Base-by-base conservation (phyloP, 2,329 filamentous ascomycete species). In the Arthrobotrys megalospora region DNA sequence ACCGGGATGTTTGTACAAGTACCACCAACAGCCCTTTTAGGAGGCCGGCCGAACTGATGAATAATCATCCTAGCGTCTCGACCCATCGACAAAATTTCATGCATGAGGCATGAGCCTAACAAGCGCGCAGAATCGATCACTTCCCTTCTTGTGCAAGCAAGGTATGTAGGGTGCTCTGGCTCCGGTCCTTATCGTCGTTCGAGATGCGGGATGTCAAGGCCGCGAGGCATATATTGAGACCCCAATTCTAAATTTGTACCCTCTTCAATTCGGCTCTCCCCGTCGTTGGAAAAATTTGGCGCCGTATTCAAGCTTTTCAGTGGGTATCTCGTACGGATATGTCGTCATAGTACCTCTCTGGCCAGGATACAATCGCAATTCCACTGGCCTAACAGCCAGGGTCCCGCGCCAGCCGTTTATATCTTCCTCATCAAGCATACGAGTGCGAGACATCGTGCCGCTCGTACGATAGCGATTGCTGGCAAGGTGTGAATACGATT, bases 341-440 rank as follows among this genome's bases (percentile, higher is more conserved):
- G 65, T 76, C 72, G 72, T 76, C 72, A 76, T 76, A 52, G 58
- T 38, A 24, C 47, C 14, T 19, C 7, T 34, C 28, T 19, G 43
- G n/a, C 50, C 45, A 28, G 64, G 63, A 53, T 66, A 10, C 36
- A 66, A 43, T 19, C 19, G 16, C 14, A 21, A 21, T 32, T 62
- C 62, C 24, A 66, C 52, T 58, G 58, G 21, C n/a, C 48, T 34
- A 58, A n/a, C 55, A 36, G 55, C 38, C 24, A 58, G 69, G 69
- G 62, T 73, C 34, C 62, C 62, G 53, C 63, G 70, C 70, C 48
- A 62, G 71, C 63, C 71, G 63, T 76, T 76, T 76, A 62, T 52
- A 60, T 67, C 52, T 76, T 52, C 53, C 52, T 28, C 38, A 50
- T 36, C 36, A 50, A 70, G 55, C 48, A 21, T 45, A 66, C 66